These are phyloP conservation scores for Cylindrotheca closterium DNA, from an alignment of 108 stramenopile genomes.

Conservation along the genomic window DNA sequence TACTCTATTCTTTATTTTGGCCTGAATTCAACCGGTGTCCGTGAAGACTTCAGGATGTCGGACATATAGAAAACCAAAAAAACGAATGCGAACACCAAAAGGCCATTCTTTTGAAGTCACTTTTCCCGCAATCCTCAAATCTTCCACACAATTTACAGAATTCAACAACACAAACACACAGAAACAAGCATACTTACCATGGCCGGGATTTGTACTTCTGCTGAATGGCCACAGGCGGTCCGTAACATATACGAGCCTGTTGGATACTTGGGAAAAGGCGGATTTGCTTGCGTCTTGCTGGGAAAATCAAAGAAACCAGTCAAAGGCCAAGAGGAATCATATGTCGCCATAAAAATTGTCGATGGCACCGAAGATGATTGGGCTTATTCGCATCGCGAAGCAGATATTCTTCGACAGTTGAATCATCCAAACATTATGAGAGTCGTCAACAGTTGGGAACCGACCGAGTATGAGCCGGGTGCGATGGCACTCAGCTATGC, in stretches of 20 bases:
- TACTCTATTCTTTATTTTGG: too few relatives aligned
- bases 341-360: conserved; percentile 47
- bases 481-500: conserved; percentile 34
- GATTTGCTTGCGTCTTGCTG: conserved; percentile 43
- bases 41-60: too few relatives aligned
- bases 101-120: neutral
- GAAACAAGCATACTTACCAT: neutral
- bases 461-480: neutral
- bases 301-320: conserved; percentile 13
- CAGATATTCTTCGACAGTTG: conserved; percentile 48
- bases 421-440: conserved; percentile 66
- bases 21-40: too few relatives aligned
- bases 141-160: neutral
- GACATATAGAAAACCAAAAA: too few relatives aligned
- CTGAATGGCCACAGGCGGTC: conserved; percentile 36
- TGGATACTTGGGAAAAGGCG: conserved; percentile 37
- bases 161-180: neutral
- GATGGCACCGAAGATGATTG: conserved; percentile 11
- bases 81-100: too few relatives aligned
- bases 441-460: conserved; percentile 41
- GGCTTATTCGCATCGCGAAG: conserved; percentile 42
- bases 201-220: conserved; percentile 1
- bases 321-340: neutral
- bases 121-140: neutral
- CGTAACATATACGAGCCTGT: conserved; percentile 29